These are phyloP conservation scores for Daedalea quercina DNA, from an alignment of 768 basidiomycete genomes.

Conservation along the genomic window DNA sequence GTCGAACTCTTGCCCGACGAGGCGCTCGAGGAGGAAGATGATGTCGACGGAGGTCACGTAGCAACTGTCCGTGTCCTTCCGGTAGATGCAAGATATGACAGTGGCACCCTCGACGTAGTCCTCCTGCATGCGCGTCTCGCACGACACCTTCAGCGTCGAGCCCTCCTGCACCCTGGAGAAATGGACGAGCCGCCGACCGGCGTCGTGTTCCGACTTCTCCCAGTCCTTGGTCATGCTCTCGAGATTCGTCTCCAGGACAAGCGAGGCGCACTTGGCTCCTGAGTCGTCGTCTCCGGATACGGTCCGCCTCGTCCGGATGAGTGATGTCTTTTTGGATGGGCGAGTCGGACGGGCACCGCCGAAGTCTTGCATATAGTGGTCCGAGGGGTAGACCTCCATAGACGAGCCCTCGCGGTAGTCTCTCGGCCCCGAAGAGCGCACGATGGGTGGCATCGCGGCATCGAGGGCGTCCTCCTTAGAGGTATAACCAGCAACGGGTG, in stretches of 20 bases:
- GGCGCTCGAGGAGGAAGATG: conserved; percentile 66
- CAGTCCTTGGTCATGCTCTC: conserved; percentile 50
- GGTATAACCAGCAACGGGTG: neutral
- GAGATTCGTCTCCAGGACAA: conserved; percentile 53
- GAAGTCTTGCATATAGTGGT: neutral
- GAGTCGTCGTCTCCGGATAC: conserved; percentile 26
- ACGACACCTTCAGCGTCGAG: conserved; percentile 60
- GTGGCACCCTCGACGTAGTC: conserved; percentile 70
- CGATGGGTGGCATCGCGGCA: neutral
- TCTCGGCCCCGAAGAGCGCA: neutral
- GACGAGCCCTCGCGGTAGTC: neutral
- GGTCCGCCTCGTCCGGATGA: conserved; percentile 20
- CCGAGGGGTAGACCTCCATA: neutral
- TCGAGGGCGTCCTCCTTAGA: neutral
- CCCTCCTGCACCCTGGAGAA: conserved; percentile 79
- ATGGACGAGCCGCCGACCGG: conserved; percentile 79
- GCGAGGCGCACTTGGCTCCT: conserved; percentile 29
- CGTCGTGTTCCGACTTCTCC: conserved; percentile 56
- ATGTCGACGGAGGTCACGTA: conserved; percentile 77
- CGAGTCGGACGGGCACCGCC: neutral
- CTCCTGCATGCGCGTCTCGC: conserved; percentile 65
- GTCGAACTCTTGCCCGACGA: conserved; percentile 54
- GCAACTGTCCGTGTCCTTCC: conserved; percentile 67
- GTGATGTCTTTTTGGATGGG: conserved; percentile 13
- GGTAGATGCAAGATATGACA: conserved; percentile 93